Evolutionary conservation across 2,329 filamentous ascomycete genomes (phyloP).

Genomic region (Aspergillus sp.): DNA sequence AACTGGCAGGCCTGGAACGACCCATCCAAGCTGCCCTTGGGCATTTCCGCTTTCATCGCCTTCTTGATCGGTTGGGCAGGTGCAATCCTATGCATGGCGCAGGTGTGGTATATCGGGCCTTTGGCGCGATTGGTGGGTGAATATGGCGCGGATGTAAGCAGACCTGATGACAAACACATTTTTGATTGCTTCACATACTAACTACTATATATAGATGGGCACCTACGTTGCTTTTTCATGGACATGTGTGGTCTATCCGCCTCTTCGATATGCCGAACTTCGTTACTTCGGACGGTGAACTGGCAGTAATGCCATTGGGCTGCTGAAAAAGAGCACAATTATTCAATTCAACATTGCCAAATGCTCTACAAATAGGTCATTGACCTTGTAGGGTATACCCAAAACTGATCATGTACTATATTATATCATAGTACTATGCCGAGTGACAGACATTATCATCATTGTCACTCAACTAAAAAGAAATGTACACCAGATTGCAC

Average conservation of each 20-base stretch:
- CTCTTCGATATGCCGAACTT: conserved; percentile 55
- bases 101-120: conserved; percentile 69
- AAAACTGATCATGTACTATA: too few relatives aligned
- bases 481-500: too few relatives aligned
- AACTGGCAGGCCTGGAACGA: conserved; percentile 66
- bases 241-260: conserved; percentile 60
- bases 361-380: too few relatives aligned
- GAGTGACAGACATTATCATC: too few relatives aligned
- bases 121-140: conserved; percentile 60
- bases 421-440: too few relatives aligned
- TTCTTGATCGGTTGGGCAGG: conserved; percentile 68
- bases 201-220: conserved; percentile 48
- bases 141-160: conserved; percentile 58
- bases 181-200: too few relatives aligned
- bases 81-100: conserved; percentile 67
- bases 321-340: not conserved
- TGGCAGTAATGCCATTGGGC: not conserved
- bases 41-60: conserved; percentile 61
- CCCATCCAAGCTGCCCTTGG: conserved; percentile 60
- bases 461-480: too few relatives aligned
- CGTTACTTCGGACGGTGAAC: conserved; percentile 50
- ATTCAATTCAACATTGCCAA: too few relatives aligned
- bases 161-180: too few relatives aligned
- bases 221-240: conserved; percentile 63
- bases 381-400: too few relatives aligned